These are phyloP conservation scores for Suillus spraguei DNA, from an alignment of 768 basidiomycete species.

Conservation along the genomic window DNA sequence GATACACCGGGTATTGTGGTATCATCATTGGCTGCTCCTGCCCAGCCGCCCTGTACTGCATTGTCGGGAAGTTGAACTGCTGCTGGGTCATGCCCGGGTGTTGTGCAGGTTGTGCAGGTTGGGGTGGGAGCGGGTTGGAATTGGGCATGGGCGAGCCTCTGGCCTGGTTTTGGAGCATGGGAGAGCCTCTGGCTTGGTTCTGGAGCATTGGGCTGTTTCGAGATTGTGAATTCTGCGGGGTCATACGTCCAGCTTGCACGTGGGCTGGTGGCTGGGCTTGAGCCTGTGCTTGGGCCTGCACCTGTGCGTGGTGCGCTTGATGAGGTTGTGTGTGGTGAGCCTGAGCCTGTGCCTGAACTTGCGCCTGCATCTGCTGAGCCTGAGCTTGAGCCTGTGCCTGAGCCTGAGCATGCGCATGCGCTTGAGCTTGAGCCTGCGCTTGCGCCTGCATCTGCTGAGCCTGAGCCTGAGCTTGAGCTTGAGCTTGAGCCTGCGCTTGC, in stretches of 20 bases:
- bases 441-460: slow-evolving; percentile 18
- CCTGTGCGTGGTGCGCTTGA: slow-evolving; percentile 27
- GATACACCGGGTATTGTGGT: slow-evolving; percentile 30
- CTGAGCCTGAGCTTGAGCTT: slow-evolving; percentile 21
- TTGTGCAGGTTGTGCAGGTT: slow-evolving; percentile 27
- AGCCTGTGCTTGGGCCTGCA: slow-evolving; percentile 19
- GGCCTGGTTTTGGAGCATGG: slow-evolving; percentile 24
- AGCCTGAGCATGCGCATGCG: slow-evolving; percentile 15
- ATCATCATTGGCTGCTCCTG: slow-evolving; percentile 32
- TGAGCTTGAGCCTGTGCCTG: slow-evolving; percentile 18
- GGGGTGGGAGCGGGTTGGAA: slow-evolving; percentile 23
- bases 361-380: slow-evolving; percentile 1
- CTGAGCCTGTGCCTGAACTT: slow-evolving; percentile 1
- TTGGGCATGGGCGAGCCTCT: slow-evolving; percentile 24
- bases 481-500: slow-evolving; percentile 8
- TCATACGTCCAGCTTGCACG: slow-evolving; percentile 20
- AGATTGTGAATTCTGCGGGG: slow-evolving; percentile 27
- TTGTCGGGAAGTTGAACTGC: slow-evolving; percentile 35
- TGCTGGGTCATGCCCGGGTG: slow-evolving; percentile 32
- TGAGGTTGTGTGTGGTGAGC: slow-evolving; percentile 19
- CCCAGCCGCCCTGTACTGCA: slow-evolving; percentile 36
- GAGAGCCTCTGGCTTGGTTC: slow-evolving; percentile 35
- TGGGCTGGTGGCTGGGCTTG: slow-evolving; percentile 20
- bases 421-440: slow-evolving; percentile 12
- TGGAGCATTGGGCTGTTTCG: slow-evolving; percentile 41